Evolutionary conservation across 306 rosid genomes (phyloP).

Genomic region (Nissolia schottii): DNA sequence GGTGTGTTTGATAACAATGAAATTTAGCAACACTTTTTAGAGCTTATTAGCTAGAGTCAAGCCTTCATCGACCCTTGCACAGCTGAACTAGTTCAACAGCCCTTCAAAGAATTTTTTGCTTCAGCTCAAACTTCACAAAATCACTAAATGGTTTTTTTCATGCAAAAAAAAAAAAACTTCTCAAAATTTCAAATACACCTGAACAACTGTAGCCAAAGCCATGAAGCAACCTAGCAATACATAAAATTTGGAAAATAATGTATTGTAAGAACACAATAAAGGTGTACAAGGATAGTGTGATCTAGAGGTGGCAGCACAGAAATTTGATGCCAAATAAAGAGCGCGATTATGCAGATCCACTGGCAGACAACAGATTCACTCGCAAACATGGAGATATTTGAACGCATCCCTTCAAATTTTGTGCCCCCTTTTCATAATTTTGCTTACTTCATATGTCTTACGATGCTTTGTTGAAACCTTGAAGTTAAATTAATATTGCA

Average conservation of each 20-base stretch:
- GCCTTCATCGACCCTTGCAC: background rate
- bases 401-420: too few species aligned
- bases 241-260: background rate
- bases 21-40: background rate
- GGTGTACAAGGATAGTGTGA: background rate
- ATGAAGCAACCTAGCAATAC: background rate
- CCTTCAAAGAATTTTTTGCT: background rate
- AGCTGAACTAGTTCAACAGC: background rate
- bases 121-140: background rate
- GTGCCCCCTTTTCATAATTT: too few species aligned
- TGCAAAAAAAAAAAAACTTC: too few species aligned
- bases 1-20: background rate
- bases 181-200: background rate
- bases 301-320: constrained; percentile 1
- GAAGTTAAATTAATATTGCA: too few species aligned
- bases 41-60: background rate
- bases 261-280: background rate
- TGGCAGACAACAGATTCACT: background rate
- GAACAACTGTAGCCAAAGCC: background rate
- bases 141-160: background rate
- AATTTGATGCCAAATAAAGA: background rate
- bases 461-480: too few species aligned
- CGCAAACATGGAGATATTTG: too few species aligned
- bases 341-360: background rate
- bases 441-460: too few species aligned